Base-by-base conservation (phyloP, 371 early-diverging fungal species). In the Mortierella sp. region DNA sequence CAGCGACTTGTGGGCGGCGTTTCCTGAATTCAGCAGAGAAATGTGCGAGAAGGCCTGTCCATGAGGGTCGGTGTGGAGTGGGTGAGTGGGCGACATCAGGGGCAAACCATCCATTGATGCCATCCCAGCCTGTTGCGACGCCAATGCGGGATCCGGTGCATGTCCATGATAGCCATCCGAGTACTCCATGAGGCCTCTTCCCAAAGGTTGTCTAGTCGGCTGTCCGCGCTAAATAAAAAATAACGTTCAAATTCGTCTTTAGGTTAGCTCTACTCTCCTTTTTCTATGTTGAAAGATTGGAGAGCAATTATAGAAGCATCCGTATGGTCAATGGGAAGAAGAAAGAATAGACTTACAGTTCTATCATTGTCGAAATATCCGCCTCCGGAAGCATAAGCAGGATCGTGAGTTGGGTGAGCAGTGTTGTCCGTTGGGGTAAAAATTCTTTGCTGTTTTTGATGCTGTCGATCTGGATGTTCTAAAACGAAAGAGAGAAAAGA, bases 401-500 rank as follows among this genome's bases (percentile, higher is more conserved):
- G 13, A 10, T 74, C 71, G 39, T 79, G 80, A 2, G 50, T 29
- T 4, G 69, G 63, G 48, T 79, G 70, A 13, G 43, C 71, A n/a
- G 48, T 47, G 34, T 29, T 66, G 22, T 79, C 79, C 13, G 64
- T 14, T 13, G 52, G 58, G 0, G 70, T 58, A 58, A 79, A 74
- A 2, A 69, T 55, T 37, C 76, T 34, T 61, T 74, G 75, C 55
- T 71, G 74, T 71, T 63, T 44, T 61, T 58, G 64, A 22, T 72
- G 65, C 65, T 66, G 80, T 55, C 71, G 70, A n/a, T 79, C 68
- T 39, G 48, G 37, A 19, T 64, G 73, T 19, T 72, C 76, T 75
- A 79, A 44, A 64, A 52, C 26, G 22, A 50, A 40, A 26, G 29
- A 37, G 44, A 39, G 13, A 31, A 39, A 24, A 37, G 0, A 24